Evolutionary conservation across 495 filamentous ascomycete species (phyloP).

Genomic region (Cercophora sp.): DNA sequence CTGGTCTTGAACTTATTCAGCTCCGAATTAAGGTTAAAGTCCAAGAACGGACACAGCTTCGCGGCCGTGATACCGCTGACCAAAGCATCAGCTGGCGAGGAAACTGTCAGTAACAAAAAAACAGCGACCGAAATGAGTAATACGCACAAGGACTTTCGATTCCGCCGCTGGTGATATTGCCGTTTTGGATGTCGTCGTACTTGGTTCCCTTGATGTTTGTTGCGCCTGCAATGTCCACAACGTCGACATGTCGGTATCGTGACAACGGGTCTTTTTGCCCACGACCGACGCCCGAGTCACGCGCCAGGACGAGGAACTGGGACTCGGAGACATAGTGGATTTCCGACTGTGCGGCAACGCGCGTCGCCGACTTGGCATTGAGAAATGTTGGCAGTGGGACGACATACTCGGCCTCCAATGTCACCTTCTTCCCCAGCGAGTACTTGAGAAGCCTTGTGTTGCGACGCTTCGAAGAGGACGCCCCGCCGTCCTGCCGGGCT

Average conservation of each 20-base stretch:
- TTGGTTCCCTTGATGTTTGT: slow-evolving; percentile 60
- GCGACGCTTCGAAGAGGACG: slow-evolving; percentile 33
- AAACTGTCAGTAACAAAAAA: not conserved
- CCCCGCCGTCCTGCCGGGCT: slow-evolving; percentile 57
- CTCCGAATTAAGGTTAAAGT: slow-evolving; percentile 68
- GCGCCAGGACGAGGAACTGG: slow-evolving; percentile 67
- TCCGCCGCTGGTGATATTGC: slow-evolving; percentile 26
- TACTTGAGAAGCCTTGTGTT: slow-evolving; percentile 64
- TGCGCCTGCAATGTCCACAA: slow-evolving; percentile 63
- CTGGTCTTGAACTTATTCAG: slow-evolving; percentile 53
- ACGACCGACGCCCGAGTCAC: slow-evolving; percentile 60
- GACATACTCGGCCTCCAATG: slow-evolving; percentile 61
- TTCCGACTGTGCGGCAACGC: slow-evolving; percentile 68
- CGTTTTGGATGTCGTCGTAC: slow-evolving; percentile 43
- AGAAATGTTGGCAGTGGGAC: slow-evolving; percentile 60
- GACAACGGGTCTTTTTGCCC: slow-evolving; percentile 51
- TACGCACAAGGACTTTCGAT: slow-evolving; percentile 11
- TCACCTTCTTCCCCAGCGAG: slow-evolving; percentile 21
- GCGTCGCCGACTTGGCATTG: slow-evolving; percentile 34
- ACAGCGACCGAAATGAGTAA: not conserved
- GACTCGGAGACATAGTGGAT: slow-evolving; percentile 60
- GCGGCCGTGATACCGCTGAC: slow-evolving; percentile 56
- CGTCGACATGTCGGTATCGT: slow-evolving; percentile 68
- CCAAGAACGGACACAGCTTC: slow-evolving; percentile 65
- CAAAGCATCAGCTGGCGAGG: slow-evolving; percentile 46